These are phyloP conservation scores for Thermothielavioides terrestris DNA, from an alignment of 495 filamentous ascomycete genomes.

Conservation along the genomic window DNA sequence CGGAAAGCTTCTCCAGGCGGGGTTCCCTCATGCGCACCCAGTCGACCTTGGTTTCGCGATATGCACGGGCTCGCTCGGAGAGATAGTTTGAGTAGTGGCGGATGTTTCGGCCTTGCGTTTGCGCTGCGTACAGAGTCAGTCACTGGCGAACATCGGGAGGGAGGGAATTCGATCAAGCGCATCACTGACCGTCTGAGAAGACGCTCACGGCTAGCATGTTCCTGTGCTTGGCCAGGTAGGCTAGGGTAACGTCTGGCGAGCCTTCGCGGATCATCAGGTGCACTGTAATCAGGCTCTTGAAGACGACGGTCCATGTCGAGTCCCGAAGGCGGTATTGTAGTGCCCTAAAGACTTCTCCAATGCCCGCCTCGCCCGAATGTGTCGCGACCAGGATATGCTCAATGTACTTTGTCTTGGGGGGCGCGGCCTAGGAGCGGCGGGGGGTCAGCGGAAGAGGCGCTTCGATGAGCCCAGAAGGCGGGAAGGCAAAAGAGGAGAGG, in stretches of 20 bases:
- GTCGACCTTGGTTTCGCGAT: conserved; percentile 74
- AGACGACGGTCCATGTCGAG: conserved; percentile 93
- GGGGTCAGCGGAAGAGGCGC: conserved; percentile 15
- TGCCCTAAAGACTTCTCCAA: conserved; percentile 91
- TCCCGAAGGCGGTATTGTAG: conserved; percentile 82
- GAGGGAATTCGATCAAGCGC: not conserved
- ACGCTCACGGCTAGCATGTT: conserved; percentile 77
- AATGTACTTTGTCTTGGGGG: conserved; percentile 99
- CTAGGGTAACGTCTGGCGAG: conserved; percentile 76
- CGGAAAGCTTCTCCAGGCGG: conserved; percentile 71
- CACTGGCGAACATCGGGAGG: not conserved
- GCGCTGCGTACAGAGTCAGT: conserved; percentile 46
- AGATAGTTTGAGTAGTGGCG: conserved; percentile 85
- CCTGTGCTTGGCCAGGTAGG: conserved; percentile 75
- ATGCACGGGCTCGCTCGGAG: conserved; percentile 70
- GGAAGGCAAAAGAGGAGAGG: no score
- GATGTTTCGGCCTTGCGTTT: conserved; percentile 93
- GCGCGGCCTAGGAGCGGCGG: conserved; percentile 58
- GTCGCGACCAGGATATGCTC: conserved; percentile 96
- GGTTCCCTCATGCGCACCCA: conserved; percentile 79
- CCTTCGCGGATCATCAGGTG: conserved; percentile 98
- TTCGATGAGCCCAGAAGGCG: no score
- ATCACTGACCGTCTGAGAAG: conserved; percentile 78
- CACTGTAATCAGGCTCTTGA: conserved; percentile 91
- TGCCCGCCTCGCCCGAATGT: conserved; percentile 87